Evolutionary conservation across 495 filamentous ascomycete genomes (phyloP), one percentile per base, ranked within the genome.

Genomic region (Platismatia glauca): DNA sequence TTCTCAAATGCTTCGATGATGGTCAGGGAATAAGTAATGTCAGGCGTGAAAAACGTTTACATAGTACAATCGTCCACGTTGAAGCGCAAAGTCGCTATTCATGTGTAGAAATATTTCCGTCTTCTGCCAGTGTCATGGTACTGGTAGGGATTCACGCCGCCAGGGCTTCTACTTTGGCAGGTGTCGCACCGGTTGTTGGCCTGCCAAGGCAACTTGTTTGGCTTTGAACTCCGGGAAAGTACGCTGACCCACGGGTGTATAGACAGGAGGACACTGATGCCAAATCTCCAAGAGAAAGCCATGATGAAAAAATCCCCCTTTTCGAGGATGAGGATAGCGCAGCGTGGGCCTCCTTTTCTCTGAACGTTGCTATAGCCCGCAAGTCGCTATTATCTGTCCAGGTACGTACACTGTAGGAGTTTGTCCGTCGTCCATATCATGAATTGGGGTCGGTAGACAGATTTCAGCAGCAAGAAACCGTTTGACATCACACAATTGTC

Each of bases 331-430:
- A 76, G 31, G 62, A 70, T n/a, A 69, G 66, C 18, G 80, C 78
- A 12, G 77, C 85, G 15, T 90, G 86, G 87, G 74, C 77, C 13
- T 75, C 72, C 31, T 84, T 90, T 67, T 69, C 82, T 11, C 73
- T 73, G 13, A 82, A 81, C 63, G 81, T 90, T 56, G 82, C 82
- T 52, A 72, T 62, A 8, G 76, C 77, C 20, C 78, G 74, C 50
- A 68, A 77, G 15, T 75, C 78, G 16, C 76, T 91, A 57, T 78
- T 81, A 22, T 73, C 81, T 0, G 70, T 80, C 13, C 83, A 29
- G 27, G 50, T 53, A 33, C 29, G 50, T 33, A 53, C 29, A 33
- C 20, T 53, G 0, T 5, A 33, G 13, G 16, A 22, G 0, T 20
- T 53, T 7, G 7, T 34, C 29, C 29, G 29, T 31, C 20, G 3